Percentiles rank a stretch among this genome's conserved stretches.
phyloP scores from a whole-genome alignment of 345 rosid species.

The Zanthoxylum bungeanum region DNA sequence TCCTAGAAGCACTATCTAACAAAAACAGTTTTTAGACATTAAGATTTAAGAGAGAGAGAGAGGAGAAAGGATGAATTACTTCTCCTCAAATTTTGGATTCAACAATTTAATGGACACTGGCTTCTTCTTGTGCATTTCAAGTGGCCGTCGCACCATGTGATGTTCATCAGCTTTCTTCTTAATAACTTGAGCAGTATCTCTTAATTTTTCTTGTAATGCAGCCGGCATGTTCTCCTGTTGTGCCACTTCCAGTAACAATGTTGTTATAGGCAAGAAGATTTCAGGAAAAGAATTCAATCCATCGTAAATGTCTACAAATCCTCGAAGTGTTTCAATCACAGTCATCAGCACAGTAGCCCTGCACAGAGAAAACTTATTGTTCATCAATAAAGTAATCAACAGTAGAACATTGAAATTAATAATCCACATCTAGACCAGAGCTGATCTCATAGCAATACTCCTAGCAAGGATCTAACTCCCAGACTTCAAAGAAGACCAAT shows the following conservation, averaged over 20 bases:
- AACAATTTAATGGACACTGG: slow-evolving; percentile 66
- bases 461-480: neutral
- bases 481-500: neutral
- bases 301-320: slow-evolving; percentile 51
- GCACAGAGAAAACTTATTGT: slow-evolving; percentile 4
- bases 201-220: slow-evolving; percentile 45
- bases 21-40: neutral
- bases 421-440: neutral
- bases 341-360: slow-evolving; percentile 69
- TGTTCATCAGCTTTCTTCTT: slow-evolving; percentile 48
- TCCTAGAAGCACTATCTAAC: neutral
- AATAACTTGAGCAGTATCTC: slow-evolving; percentile 49
- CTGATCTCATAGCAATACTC: neutral
- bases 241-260: slow-evolving; percentile 49
- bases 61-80: slow-evolving; percentile 29
- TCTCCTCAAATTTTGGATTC: slow-evolving; percentile 81
- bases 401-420: neutral
- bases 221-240: slow-evolving; percentile 51
- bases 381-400: neutral
- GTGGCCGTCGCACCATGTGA: slow-evolving; percentile 54
- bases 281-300: slow-evolving; percentile 75
- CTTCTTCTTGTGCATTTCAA: slow-evolving; percentile 76
- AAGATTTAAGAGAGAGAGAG: neutral
- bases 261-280: slow-evolving; percentile 61
- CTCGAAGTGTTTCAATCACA: slow-evolving; percentile 58